These are phyloP conservation scores for Rosa chinensis DNA, from an alignment of 306 rosid species.

Conservation along the genomic window DNA sequence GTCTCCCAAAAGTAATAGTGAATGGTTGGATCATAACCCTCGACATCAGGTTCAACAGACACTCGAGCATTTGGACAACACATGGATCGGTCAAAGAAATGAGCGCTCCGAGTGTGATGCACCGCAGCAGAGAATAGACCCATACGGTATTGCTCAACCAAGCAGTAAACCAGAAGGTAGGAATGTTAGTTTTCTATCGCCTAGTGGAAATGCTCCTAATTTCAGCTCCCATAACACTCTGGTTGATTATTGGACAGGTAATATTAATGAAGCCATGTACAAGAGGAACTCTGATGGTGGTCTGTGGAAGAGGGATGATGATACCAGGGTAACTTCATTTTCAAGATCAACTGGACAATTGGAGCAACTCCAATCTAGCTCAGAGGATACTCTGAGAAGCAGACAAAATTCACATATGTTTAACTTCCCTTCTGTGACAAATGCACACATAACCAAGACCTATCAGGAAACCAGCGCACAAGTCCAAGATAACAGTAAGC, in stretches of 20 bases:
- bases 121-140: conserved; percentile 30
- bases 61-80: conserved; percentile 28
- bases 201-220: conserved; percentile 3
- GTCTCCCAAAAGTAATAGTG: conserved; percentile 28
- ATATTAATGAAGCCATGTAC: conserved; percentile 32
- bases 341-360: conserved; percentile 36
- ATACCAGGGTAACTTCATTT: conserved; percentile 25
- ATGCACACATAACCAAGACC: conserved; percentile 27
- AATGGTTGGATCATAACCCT: conserved; percentile 40
- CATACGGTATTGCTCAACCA: conserved; percentile 27
- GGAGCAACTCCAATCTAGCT: conserved; percentile 23
- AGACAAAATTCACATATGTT: conserved; percentile 24
- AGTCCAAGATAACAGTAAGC: conserved; percentile 31
- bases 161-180: conserved; percentile 43
- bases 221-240: conserved; percentile 15
- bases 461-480: conserved; percentile 28
- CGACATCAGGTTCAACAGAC: conserved; percentile 31
- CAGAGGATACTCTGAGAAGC: conserved; percentile 15
- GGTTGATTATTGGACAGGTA: conserved; percentile 39
- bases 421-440: conserved; percentile 23
- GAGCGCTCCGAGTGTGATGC: conserved; percentile 35
- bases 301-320: conserved; percentile 30
- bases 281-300: conserved; percentile 30
- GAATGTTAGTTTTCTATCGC: conserved; percentile 8
- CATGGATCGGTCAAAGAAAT: conserved; percentile 38